Conservation (phyloP, 305 asterid species). For the Withania somnifera region DNA sequence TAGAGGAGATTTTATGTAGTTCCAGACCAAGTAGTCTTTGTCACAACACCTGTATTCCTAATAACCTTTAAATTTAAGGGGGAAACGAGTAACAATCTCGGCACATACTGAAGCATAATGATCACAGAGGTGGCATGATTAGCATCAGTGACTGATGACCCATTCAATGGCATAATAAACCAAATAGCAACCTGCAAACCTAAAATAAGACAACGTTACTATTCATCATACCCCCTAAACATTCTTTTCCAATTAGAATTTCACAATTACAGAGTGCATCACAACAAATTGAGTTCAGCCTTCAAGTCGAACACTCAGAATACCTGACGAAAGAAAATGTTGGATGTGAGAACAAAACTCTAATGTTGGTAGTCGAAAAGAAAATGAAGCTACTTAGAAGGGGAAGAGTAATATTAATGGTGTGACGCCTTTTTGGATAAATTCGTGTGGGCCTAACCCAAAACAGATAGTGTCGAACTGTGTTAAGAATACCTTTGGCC, state of each 20-base stretch:
- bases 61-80: conserved; percentile 56
- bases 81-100: conserved; percentile 57
- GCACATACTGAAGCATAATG: conserved; percentile 76
- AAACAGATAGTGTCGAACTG: not conserved
- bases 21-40: conserved; percentile 85
- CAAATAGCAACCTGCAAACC: conserved; percentile 51
- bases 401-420: not conserved
- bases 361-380: not conserved
- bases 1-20: conserved; percentile 80
- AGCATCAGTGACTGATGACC: conserved; percentile 33
- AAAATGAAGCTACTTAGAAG: not conserved
- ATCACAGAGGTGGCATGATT: conserved; percentile 61
- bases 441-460: not conserved
- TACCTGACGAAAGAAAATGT: not conserved
- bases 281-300: not conserved
- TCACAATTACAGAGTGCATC: not conserved
- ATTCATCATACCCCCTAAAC: not conserved
- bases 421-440: not conserved
- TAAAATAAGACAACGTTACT: conserved; percentile 3
- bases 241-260: not conserved
- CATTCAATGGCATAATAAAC: conserved; percentile 49
- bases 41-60: conserved; percentile 72
- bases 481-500: not conserved
- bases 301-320: not conserved
- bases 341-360: not conserved